Base-by-base conservation (phyloP, 228 moss, liverwort and hornwort genomes). In the Sphagnum fallax region DNA sequence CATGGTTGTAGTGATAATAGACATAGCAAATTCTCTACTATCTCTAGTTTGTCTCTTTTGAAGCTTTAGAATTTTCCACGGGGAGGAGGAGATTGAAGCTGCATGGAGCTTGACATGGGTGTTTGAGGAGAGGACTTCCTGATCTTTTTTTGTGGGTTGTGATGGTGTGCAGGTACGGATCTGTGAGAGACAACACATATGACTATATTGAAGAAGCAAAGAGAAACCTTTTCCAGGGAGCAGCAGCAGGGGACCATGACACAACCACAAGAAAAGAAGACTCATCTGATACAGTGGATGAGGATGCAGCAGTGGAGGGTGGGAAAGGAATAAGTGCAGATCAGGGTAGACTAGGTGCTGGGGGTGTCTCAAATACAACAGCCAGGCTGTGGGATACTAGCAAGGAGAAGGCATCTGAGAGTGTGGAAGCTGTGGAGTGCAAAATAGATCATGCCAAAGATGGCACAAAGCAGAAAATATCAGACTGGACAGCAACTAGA, bases 131-230 rank as follows among this genome's bases (percentile, higher is more conserved):
- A 32, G 32, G 32, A 32, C 32, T 32, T 32, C 32, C 32, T 32
- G 32, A 32, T 32, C 32, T 32, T 32, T 32, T 32, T 32, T 32
- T 32, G 32, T 32, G 32, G 32, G 32, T 32, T 32, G 32, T 32
- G 32, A 32, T 51, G 8, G 47, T 8, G n/a, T 64, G 47, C 69
- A 84, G 84, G 5, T 74, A 72, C 64, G 76, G 50, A 10, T 47
- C 51, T 57, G 50, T 67, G 15, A 65, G 62, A 48, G 81, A 84
- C 0, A 67, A 57, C 10, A 81, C 84, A 0, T 84, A 79, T 6
- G 64, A 63, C 48, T 84, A 84, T 15, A 84, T 84, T 8, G 81
- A 81, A 67, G 81, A 84, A 50, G 81, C 84, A 4, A 81, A 74
- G 76, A 78, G 60, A 72, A 84, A 76, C 0, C 74, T 84, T 7